phyloP scores from a whole-genome alignment of 768 basidiomycete genomes.

The Filobasidium wieringae region DNA sequence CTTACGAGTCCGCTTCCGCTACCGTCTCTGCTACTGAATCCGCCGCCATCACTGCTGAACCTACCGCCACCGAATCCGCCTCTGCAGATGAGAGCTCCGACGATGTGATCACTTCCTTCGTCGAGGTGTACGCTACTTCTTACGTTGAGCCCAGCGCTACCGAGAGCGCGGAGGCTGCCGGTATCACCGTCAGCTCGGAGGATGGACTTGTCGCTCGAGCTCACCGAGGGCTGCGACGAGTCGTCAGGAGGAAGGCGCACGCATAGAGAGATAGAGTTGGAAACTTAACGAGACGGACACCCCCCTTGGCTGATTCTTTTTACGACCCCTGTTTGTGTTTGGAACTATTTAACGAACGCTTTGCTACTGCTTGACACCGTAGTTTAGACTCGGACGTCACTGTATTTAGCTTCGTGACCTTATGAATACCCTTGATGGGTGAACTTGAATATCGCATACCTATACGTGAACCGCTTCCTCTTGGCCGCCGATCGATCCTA shows the following conservation, averaged over 20 bases:
- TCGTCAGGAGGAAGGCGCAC: slow-evolving; percentile 1
- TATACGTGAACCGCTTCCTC: no score
- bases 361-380: no score
- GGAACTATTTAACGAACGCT: no score
- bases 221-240: background rate
- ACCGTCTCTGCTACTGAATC: background rate
- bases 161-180: background rate
- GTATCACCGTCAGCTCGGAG: background rate
- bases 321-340: no score
- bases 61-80: background rate
- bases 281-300: background rate
- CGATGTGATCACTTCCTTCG: slow-evolving; percentile 5
- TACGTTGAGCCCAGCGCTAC: slow-evolving; percentile 6
- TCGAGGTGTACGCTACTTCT: slow-evolving; percentile 5
- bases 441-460: no score
- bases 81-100: background rate
- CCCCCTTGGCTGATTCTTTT: background rate
- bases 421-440: no score
- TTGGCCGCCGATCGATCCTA: no score
- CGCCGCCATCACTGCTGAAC: background rate
- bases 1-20: background rate
- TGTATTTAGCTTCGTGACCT: no score
- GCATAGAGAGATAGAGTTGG: background rate
- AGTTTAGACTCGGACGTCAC: no score
- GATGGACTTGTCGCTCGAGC: background rate